phyloP scores from a whole-genome alignment of 2,329 filamentous ascomycete species.

The Fusarium clavum region DNA sequence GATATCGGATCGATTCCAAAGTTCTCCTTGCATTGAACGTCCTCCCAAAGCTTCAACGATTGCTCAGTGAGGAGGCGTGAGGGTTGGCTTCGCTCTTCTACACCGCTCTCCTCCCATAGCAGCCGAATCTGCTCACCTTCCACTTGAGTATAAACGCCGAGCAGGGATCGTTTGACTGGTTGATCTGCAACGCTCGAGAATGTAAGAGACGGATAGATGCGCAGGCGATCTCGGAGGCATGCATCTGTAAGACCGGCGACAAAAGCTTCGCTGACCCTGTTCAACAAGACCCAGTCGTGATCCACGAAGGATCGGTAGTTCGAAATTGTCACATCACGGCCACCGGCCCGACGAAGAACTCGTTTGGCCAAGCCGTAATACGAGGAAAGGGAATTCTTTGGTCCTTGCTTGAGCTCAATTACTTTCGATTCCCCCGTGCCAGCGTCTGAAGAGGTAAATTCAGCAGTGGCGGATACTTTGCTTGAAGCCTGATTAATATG shows the following conservation, averaged over 20 bases:
- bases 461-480: constrained; percentile 9
- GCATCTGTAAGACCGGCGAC: constrained; percentile 64
- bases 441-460: constrained; percentile 40
- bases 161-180: constrained; percentile 60
- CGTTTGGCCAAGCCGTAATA: constrained; percentile 64
- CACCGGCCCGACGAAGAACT: constrained; percentile 61
- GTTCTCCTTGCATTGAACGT: constrained; percentile 53
- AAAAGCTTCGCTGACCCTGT: constrained; percentile 65
- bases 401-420: constrained; percentile 56
- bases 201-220: constrained; percentile 60
- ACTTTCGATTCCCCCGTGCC: constrained; percentile 29
- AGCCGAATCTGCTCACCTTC: constrained; percentile 68
- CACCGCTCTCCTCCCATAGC: constrained; percentile 48
- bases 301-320: constrained; percentile 57
- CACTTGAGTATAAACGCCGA: constrained; percentile 64
- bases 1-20: constrained; percentile 60
- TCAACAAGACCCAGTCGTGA: constrained; percentile 61
- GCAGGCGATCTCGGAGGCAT: constrained; percentile 58
- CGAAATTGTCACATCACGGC: constrained; percentile 62
- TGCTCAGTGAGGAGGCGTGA: constrained; percentile 48
- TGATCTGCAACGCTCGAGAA: constrained; percentile 46
- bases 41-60: constrained; percentile 59
- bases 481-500: constrained; percentile 11
- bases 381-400: constrained; percentile 55
- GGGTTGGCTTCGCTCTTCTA: constrained; percentile 33